These are phyloP conservation scores for Ceratocystiopsis minuta DNA, from an alignment of 2,329 filamentous ascomycete genomes.

Conservation along the genomic window DNA sequence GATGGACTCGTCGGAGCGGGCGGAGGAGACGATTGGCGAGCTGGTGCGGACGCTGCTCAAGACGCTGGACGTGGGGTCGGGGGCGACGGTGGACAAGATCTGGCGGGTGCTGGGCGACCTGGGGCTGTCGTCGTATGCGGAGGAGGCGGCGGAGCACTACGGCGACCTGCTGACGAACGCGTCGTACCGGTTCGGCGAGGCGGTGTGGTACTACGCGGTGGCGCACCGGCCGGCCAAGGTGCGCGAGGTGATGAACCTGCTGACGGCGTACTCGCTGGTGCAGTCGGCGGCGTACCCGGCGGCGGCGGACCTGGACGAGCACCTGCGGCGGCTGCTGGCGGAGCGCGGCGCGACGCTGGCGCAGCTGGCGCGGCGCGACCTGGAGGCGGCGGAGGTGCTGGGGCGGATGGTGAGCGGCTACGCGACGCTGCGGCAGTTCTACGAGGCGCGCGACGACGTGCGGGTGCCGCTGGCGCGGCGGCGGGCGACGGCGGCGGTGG, in stretches of 20 bases:
- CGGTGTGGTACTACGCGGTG: slow-evolving; percentile 78
- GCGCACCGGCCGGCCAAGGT: slow-evolving; percentile 65
- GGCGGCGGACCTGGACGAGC: slow-evolving; percentile 50
- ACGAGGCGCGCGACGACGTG: slow-evolving; percentile 56
- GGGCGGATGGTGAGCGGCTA: slow-evolving; percentile 82
- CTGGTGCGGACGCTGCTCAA: slow-evolving; percentile 51
- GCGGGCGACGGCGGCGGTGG: slow-evolving; percentile 53
- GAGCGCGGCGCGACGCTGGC: slow-evolving; percentile 56
- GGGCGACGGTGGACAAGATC: slow-evolving; percentile 61
- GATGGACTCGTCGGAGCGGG: slow-evolving; percentile 53
- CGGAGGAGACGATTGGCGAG: slow-evolving; percentile 55
- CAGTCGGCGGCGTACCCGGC: slow-evolving; percentile 70
- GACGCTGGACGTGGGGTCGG: slow-evolving; percentile 44
- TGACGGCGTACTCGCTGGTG: slow-evolving; percentile 74
- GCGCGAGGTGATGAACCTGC: slow-evolving; percentile 66
- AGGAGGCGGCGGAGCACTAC: slow-evolving; percentile 71
- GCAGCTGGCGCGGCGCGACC: slow-evolving; percentile 53
- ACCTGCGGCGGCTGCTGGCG: slow-evolving; percentile 50
- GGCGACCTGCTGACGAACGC: slow-evolving; percentile 58
- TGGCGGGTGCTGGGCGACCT: slow-evolving; percentile 62
- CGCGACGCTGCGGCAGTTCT: slow-evolving; percentile 77
- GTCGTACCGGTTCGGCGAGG: slow-evolving; percentile 65
- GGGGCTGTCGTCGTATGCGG: slow-evolving; percentile 60
- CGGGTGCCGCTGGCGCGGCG: slow-evolving; percentile 38
- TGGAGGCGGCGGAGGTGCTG: slow-evolving; percentile 66